Evolutionary conservation across 2,329 filamentous ascomycete genomes (phyloP), one percentile per base, ranked within the genome.

Genomic region (Aspergillus flavus): DNA sequence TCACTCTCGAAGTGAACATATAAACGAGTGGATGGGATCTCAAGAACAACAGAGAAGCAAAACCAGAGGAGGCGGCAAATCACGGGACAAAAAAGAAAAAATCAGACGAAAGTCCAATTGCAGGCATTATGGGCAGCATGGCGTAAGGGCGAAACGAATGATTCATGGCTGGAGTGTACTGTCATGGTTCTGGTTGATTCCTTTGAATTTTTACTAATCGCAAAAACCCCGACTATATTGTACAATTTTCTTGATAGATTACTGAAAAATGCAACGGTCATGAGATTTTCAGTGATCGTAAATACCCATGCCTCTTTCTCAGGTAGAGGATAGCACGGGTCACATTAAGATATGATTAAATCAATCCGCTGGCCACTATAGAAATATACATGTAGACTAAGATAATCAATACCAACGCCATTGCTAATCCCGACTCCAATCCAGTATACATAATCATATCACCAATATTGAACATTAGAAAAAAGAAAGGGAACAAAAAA

Each of bases 91-190:
- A 50, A 56, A 61, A 54, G 28, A 32, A 60, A 60, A 61, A 59
- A 50, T 60, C 41, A 55, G 63, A 64, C 61, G 64, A 61, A 65
- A 64, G 68, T 70, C 67, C 66, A 66, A 66, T 68, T 72, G 61
- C 66, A 68, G 70, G 68, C 74, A 75, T 74, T 73, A 72, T 71
- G 73, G 75, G 73, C 73, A 77, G 75, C 75, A 76, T 73, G 75
- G 75, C 75, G 75, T 76, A 76, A 64, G 61, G 75, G 75, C 74
- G 73, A 52, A 52, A 52, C 16, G 28, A 75, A 74, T 69, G 67
- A 72, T 68, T 67, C 63, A 67, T 65, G 66, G 68, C 65, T 61
- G 66, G 65, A 66, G 62, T 66, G 66, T 66, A 61, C 21, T 62
- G 59, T 59, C 55, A 63, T 61, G 56, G 50, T 61, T 67, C 61